Conservation (phyloP, 202 grass and related monocot species). For the Saccharum hybrid region DNA sequence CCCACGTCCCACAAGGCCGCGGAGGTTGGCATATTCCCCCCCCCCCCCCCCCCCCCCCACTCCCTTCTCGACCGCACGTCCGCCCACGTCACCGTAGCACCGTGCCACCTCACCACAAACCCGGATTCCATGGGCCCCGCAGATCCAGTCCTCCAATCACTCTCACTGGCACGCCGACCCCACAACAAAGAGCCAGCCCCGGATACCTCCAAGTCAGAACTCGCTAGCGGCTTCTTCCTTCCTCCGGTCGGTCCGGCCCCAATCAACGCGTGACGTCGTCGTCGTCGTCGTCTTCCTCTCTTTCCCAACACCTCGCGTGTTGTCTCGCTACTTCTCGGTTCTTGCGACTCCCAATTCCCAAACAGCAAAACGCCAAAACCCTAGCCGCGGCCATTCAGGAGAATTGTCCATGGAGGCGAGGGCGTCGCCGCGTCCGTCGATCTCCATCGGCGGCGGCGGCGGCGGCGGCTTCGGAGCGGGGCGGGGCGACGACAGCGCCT, state of each 20-base stretch:
- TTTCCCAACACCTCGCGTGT: background rate
- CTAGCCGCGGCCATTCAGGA: background rate
- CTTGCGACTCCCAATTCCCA: background rate
- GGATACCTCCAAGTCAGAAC: background rate
- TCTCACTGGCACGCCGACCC: background rate
- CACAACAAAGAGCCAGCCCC: slow-evolving; percentile 5
- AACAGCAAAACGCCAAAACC: background rate
- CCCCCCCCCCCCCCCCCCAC: too few relatives aligned
- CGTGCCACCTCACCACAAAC: slow-evolving; percentile 26
- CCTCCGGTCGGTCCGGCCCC: background rate
- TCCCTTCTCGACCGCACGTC: slow-evolving; percentile 1
- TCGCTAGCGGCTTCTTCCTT: background rate
- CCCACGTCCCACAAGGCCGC: too few relatives aligned
- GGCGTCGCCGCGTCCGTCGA: slow-evolving; percentile 16
- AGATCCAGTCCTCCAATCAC: background rate
- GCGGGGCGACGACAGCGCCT: slow-evolving; percentile 39
- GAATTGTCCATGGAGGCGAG: slow-evolving; percentile 38
- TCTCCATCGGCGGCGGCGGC: background rate
- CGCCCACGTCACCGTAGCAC: background rate
- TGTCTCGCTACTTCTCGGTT: background rate
- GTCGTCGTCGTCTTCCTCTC: background rate
- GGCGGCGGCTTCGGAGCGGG: slow-evolving; percentile 11
- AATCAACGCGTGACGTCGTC: slow-evolving; percentile 29
- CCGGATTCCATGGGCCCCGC: background rate
- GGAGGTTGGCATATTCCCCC: slow-evolving; percentile 16